Evolutionary conservation across 202 grass and related monocot genomes (phyloP).

Genomic region (Hordeum pubiflorum): DNA sequence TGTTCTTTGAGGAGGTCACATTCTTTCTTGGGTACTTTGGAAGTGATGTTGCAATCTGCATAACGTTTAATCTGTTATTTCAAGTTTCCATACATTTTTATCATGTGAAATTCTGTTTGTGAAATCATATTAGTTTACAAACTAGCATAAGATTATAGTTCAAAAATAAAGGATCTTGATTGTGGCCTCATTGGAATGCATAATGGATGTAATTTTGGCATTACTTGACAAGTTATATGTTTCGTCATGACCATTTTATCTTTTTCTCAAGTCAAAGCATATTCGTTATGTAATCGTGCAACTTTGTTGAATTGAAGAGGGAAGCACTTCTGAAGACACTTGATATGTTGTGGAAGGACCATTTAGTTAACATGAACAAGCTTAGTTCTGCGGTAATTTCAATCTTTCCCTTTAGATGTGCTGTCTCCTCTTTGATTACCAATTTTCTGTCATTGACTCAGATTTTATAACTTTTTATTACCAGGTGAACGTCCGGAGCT

Average conservation of each 20-base stretch:
- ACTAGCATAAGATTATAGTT: not conserved
- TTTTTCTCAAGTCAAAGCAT: not conserved
- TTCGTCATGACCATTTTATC: not conserved
- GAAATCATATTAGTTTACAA: not conserved
- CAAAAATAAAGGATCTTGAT: not conserved
- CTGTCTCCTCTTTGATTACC: not conserved
- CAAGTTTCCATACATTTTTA: not conserved
- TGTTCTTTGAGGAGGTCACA: slow-evolving; percentile 6
- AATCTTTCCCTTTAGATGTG: not conserved
- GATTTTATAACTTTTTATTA: not conserved
- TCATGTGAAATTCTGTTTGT: not conserved
- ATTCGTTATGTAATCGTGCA: not conserved
- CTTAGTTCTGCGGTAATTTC: slow-evolving; percentile 82
- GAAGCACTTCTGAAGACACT: slow-evolving; percentile 88
- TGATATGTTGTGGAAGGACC: slow-evolving; percentile 81
- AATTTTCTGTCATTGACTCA: not conserved
- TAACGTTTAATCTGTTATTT: not conserved
- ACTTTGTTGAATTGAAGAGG: slow-evolving; percentile 48
- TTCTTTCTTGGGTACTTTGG: not conserved
- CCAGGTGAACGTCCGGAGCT: slow-evolving; percentile 92
- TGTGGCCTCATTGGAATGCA: not conserved
- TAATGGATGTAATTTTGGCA: not conserved
- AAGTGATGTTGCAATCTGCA: not conserved
- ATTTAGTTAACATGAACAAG: slow-evolving; percentile 98
- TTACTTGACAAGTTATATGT: slow-evolving; percentile 1